These are phyloP conservation scores for Fusarium ambrosium DNA, from an alignment of 2,329 filamentous ascomycete genomes.

Conservation along the genomic window DNA sequence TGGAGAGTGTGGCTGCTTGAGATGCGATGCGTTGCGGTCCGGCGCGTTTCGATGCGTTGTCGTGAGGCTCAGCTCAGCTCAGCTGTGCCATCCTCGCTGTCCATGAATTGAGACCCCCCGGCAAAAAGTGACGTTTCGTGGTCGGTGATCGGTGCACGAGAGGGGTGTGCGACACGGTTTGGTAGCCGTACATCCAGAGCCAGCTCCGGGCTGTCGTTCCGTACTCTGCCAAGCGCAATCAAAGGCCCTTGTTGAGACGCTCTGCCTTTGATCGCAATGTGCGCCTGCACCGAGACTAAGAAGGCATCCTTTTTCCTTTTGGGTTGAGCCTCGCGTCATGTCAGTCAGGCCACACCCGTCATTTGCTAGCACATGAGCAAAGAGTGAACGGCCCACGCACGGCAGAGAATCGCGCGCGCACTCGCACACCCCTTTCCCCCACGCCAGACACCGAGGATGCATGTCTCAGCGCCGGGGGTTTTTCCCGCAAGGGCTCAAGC, in stretches of 20 bases:
- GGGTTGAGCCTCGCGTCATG: slow-evolving; percentile 35
- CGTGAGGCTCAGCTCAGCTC: slow-evolving; percentile 29
- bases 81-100: slow-evolving; percentile 12
- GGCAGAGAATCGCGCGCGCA: slow-evolving; percentile 13
- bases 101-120: slow-evolving; percentile 14
- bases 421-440: slow-evolving; percentile 31
- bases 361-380: slow-evolving; percentile 33
- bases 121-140: slow-evolving; percentile 32
- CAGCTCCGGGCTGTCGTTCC: slow-evolving; percentile 43
- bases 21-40: slow-evolving; percentile 1
- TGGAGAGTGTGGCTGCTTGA: background rate
- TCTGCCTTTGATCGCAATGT: slow-evolving; percentile 34
- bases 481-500: slow-evolving; percentile 39
- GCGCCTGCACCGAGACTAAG: slow-evolving; percentile 38
- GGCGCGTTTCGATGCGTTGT: slow-evolving; percentile 19
- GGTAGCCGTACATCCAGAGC: slow-evolving; percentile 42
- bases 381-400: slow-evolving; percentile 23
- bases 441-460: slow-evolving; percentile 34
- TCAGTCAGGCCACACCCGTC: slow-evolving; percentile 41
- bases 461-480: slow-evolving; percentile 30
- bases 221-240: slow-evolving; percentile 41
- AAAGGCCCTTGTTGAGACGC: slow-evolving; percentile 32
- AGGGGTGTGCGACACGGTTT: slow-evolving; percentile 32
- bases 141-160: slow-evolving; percentile 32
- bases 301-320: slow-evolving; percentile 30